These are phyloP conservation scores for Aphanomyces astaci DNA, from an alignment of 352 stramenopile genomes.

Conservation along the genomic window DNA sequence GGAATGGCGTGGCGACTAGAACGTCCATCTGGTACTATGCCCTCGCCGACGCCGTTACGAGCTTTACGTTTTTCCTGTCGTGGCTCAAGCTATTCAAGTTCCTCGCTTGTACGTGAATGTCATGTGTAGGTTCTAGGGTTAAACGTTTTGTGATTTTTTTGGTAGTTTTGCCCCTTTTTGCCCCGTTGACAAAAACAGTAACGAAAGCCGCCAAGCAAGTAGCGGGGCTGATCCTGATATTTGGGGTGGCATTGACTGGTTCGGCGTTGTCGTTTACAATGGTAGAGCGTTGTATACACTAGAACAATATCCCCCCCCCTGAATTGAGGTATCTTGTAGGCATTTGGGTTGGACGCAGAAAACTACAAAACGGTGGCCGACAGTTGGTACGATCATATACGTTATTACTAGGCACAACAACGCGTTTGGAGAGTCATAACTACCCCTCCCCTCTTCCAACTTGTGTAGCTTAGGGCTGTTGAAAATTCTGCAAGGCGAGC, in stretches of 20 bases:
- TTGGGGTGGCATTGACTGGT: constrained; percentile 12
- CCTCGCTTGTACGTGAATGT: constrained; percentile 10
- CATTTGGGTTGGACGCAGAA: constrained; percentile 17
- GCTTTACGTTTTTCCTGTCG: constrained; percentile 23
- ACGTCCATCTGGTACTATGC: constrained; percentile 5
- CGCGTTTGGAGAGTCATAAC: no score
- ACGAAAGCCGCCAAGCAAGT: constrained; percentile 5
- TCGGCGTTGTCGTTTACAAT: constrained; percentile 21
- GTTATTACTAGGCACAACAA: no score
- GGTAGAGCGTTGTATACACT: background rate
- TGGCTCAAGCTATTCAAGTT: constrained; percentile 24
- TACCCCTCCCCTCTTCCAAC: no score
- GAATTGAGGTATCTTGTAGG: background rate
- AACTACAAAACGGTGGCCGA: constrained; percentile 6
- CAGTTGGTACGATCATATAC: constrained; percentile 22
- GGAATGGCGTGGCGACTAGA: background rate
- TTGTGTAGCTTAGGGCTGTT: constrained; percentile 8
- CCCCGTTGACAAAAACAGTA: constrained; percentile 15
- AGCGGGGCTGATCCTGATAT: constrained; percentile 13
- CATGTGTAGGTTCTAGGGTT: no score
- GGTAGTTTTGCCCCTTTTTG: constrained; percentile 22
- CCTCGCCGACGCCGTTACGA: constrained; percentile 15
- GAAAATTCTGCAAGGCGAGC: constrained; percentile 21
- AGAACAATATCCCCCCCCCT: no score
- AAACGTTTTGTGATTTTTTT: no score